Evolutionary conservation across 116 monocot genomes (phyloP).

Genomic region (Posidonia oceanica): DNA sequence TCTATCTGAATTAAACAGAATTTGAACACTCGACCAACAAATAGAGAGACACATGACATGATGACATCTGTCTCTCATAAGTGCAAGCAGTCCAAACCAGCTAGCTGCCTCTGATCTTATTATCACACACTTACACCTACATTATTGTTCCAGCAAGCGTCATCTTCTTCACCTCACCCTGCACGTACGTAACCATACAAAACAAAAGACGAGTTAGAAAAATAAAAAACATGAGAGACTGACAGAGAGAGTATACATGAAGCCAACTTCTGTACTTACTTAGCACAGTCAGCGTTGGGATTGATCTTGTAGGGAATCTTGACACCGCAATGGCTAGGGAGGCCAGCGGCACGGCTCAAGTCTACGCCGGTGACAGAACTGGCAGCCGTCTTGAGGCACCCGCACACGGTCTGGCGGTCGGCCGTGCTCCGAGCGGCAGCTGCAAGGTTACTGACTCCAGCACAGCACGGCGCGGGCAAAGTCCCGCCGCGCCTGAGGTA

Average conservation of each 20-base stretch:
- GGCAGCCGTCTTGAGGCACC: slow-evolving; percentile 47
- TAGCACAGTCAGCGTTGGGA: slow-evolving; percentile 23
- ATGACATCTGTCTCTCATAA: too few relatives aligned
- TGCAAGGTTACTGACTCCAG: neutral
- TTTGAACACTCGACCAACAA: too few relatives aligned
- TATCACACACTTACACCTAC: neutral
- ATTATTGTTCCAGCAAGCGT: neutral
- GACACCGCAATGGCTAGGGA: slow-evolving; percentile 21
- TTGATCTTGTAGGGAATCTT: slow-evolving; percentile 28
- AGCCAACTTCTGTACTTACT: slow-evolving; percentile 3
- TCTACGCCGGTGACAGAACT: neutral
- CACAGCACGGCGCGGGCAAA: slow-evolving; percentile 12
- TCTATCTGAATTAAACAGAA: too few relatives aligned
- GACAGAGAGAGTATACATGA: neutral
- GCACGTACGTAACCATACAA: neutral
- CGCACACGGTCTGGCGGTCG: slow-evolving; percentile 33
- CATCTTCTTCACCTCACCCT: slow-evolving; percentile 1
- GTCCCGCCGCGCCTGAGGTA: slow-evolving; percentile 13
- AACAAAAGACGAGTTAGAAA: neutral
- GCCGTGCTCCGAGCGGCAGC: slow-evolving; percentile 3
- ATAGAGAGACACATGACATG: too few relatives aligned
- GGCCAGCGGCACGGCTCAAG: slow-evolving; percentile 11
- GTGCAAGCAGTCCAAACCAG: too few relatives aligned
- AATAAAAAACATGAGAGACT: neutral
- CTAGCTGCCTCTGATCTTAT: neutral